Evolutionary conservation across 805 yeast species (phyloP).

Genomic region (Saitoella complicata): DNA sequence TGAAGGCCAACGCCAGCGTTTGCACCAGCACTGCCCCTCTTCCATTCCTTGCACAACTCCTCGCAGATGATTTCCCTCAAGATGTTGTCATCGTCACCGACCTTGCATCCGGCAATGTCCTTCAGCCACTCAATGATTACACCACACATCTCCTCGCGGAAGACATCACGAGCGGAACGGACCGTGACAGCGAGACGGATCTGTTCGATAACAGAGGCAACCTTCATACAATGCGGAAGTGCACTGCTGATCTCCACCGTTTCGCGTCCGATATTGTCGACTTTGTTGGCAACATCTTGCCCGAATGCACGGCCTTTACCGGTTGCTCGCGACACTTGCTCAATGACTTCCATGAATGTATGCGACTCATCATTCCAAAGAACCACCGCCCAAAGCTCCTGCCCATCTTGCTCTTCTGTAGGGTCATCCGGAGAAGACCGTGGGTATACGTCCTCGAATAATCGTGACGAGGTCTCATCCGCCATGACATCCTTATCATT

Average conservation of each 20-base stretch:
- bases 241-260: conserved; percentile 25
- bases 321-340: conserved; percentile 47
- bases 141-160: conserved; percentile 67
- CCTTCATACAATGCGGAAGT: background rate
- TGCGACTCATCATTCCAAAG: conserved; percentile 68
- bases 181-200: conserved; percentile 56
- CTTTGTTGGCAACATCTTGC: conserved; percentile 49
- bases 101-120: conserved; percentile 38
- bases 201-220: conserved; percentile 13
- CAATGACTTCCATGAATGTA: conserved; percentile 59
- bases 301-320: conserved; percentile 50
- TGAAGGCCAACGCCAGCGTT: background rate
- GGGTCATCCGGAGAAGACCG: background rate
- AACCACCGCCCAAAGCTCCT: conserved; percentile 20
- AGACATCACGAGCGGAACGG: conserved; percentile 48
- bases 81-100: conserved; percentile 32
- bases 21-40: conserved; percentile 28
- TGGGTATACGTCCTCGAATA: background rate
- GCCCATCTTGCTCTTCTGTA: background rate
- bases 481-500: conserved; percentile 22
- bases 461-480: conserved; percentile 28
- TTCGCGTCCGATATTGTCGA: conserved; percentile 40
- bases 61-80: conserved; percentile 37
- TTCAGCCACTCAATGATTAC: conserved; percentile 53
- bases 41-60: conserved; percentile 49